These are phyloP conservation scores for Pythium phragmiticola DNA, from an alignment of 352 stramenopile genomes.

Conservation along the genomic window DNA sequence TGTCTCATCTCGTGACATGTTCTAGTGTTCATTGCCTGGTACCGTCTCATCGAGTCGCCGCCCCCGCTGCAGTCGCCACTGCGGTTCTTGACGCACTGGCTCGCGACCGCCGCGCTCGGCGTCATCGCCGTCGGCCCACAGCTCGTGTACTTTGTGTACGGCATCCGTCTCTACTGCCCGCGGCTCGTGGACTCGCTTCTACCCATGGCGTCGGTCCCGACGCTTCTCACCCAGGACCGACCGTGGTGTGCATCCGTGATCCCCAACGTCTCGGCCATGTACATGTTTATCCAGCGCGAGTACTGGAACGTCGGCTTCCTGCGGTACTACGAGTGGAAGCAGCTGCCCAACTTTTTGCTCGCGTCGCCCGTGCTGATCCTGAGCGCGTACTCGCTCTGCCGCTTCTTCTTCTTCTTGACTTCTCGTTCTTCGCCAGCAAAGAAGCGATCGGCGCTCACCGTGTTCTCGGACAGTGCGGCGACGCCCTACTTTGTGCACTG, in stretches of 20 bases:
- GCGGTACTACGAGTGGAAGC: constrained; percentile 91
- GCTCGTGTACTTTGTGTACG: constrained; percentile 65
- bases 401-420: constrained; percentile 38
- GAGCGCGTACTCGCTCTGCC: constrained; percentile 45
- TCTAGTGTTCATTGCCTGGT: constrained; percentile 76
- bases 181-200: constrained; percentile 30
- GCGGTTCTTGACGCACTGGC: constrained; percentile 60
- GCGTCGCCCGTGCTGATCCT: constrained; percentile 85
- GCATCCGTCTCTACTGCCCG: constrained; percentile 65
- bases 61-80: constrained; percentile 24
- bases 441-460: neutral
- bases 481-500: constrained; percentile 72
- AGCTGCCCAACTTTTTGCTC: constrained; percentile 95
- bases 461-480: neutral
- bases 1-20: constrained; percentile 18
- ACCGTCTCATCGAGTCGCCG: constrained; percentile 58
- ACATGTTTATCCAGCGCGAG: constrained; percentile 93
- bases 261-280: constrained; percentile 87
- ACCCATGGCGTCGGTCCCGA: neutral
- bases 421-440: neutral
- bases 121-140: constrained; percentile 62
- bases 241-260: constrained; percentile 67
- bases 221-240: constrained; percentile 37
- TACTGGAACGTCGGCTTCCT: constrained; percentile 96
- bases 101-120: constrained; percentile 55